Conservation (phyloP, 768 basidiomycete species). For the Austroboletus eburneus region DNA sequence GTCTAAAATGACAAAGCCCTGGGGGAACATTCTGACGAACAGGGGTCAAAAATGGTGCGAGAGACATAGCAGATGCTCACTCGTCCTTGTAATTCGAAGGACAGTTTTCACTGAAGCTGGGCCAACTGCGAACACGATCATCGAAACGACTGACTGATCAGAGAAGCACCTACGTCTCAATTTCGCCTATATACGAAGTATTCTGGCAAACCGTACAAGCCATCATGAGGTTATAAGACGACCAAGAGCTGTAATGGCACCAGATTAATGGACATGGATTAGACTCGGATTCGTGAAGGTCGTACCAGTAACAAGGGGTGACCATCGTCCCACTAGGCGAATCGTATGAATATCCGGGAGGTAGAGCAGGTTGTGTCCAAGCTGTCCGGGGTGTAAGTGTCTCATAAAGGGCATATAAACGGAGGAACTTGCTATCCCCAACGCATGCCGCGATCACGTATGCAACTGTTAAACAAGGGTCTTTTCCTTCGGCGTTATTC, state of each 20-base stretch:
- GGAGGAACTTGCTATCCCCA: constrained; percentile 21
- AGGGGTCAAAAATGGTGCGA: not conserved
- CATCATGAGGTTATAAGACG: constrained; percentile 51
- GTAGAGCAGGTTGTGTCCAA: constrained; percentile 25
- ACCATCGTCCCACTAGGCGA: constrained; percentile 20
- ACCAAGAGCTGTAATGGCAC: constrained; percentile 43
- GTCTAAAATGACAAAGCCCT: constrained; percentile 29
- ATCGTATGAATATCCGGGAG: constrained; percentile 15
- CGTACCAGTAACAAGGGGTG: constrained; percentile 31
- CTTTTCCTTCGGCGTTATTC: constrained; percentile 13
- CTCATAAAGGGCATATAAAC: not conserved
- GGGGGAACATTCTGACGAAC: constrained; percentile 35
- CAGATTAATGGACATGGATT: not conserved
- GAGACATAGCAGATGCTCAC: constrained; percentile 6
- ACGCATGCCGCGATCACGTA: constrained; percentile 30
- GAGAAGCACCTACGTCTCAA: constrained; percentile 31
- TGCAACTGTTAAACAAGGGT: constrained; percentile 25
- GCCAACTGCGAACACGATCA: constrained; percentile 16
- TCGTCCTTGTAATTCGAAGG: constrained; percentile 10
- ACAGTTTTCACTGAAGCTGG: constrained; percentile 16
- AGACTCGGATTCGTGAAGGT: not conserved
- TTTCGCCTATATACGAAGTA: constrained; percentile 6
- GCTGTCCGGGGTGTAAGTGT: constrained; percentile 10
- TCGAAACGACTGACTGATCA: not conserved
- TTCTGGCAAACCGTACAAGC: constrained; percentile 51